These are phyloP conservation scores for Penicillium sp. DNA, from an alignment of 2,329 filamentous ascomycete species.

Conservation along the genomic window DNA sequence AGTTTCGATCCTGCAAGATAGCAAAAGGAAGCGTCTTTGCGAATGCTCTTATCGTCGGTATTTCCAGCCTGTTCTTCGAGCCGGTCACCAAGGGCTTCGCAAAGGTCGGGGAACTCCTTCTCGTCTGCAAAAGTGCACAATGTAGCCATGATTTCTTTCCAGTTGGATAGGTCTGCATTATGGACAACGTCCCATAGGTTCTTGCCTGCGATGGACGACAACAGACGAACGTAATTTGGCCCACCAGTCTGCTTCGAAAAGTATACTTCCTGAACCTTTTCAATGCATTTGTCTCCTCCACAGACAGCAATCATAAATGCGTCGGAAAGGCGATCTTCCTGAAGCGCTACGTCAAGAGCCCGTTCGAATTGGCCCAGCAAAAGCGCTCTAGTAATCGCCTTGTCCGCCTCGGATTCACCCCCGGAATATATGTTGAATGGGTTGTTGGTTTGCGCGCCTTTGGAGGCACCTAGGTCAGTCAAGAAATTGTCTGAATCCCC, in stretches of 20 bases:
- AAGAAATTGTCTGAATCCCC: constrained; percentile 81
- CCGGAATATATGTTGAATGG: constrained; percentile 88
- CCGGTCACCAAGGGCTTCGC: constrained; percentile 88
- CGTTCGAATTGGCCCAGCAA: constrained; percentile 88
- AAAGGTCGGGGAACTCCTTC: constrained; percentile 87
- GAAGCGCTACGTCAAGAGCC: constrained; percentile 82
- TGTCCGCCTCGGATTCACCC: constrained; percentile 78
- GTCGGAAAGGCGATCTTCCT: constrained; percentile 87
- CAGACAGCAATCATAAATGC: constrained; percentile 98
- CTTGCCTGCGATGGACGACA: constrained; percentile 89
- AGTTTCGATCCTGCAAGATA: constrained; percentile 93
- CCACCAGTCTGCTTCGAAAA: constrained; percentile 75
- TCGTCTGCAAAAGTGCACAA: constrained; percentile 93
- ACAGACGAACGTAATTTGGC: constrained; percentile 85
- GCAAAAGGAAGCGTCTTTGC: constrained; percentile 94
- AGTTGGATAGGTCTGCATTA: constrained; percentile 86
- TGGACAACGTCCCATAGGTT: constrained; percentile 98
- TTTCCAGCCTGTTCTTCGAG: constrained; percentile 64
- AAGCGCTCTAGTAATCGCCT: constrained; percentile 78
- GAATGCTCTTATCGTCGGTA: constrained; percentile 53
- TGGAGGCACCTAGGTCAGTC: constrained; percentile 76
- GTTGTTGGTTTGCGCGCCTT: constrained; percentile 87
- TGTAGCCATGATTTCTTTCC: constrained; percentile 96
- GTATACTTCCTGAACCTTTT: constrained; percentile 90
- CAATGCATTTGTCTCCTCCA: constrained; percentile 85